A percentile compares a stretch with the other conserved stretches of the same genome.
These are phyloP conservation scores for Diaporthe vaccinii DNA, from an alignment of 2,329 filamentous ascomycete species.

Conservation along the genomic window DNA sequence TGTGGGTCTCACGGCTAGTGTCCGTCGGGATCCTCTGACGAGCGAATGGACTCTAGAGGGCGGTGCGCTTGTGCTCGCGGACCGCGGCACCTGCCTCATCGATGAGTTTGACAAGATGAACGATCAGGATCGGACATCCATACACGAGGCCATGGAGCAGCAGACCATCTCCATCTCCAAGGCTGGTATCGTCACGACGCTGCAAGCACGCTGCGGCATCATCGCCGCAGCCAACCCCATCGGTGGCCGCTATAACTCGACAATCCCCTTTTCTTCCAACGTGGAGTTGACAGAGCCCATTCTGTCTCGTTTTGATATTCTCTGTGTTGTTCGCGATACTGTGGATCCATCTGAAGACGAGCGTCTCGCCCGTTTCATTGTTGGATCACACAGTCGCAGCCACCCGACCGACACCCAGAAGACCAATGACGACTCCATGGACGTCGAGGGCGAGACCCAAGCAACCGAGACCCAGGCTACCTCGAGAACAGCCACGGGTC, in stretches of 20 bases:
- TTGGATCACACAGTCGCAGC: slow-evolving; percentile 92
- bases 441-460: slow-evolving; percentile 68
- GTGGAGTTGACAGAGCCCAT: slow-evolving; percentile 98
- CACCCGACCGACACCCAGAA: slow-evolving; percentile 71
- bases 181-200: slow-evolving; percentile 95
- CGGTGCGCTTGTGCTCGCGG: slow-evolving; percentile 93
- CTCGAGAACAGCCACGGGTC: slow-evolving; percentile 40
- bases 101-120: slow-evolving; percentile 99
- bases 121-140: slow-evolving; percentile 96
- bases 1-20: slow-evolving; percentile 96
- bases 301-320: slow-evolving; percentile 95
- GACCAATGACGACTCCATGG: slow-evolving; percentile 66
- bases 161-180: slow-evolving; percentile 99
- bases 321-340: slow-evolving; percentile 95
- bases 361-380: slow-evolving; percentile 92
- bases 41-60: slow-evolving; percentile 98
- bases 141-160: slow-evolving; percentile 99
- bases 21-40: slow-evolving; percentile 93
- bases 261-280: slow-evolving; percentile 94
- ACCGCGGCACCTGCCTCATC: slow-evolving; percentile 94
- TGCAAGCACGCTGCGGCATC: slow-evolving; percentile 95
- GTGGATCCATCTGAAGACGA: slow-evolving; percentile 95
- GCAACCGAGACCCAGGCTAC: slow-evolving; percentile 48
- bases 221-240: slow-evolving; percentile 97
- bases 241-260: slow-evolving; percentile 95